Evolutionary conservation across 768 basidiomycete genomes (phyloP).

Genomic region (Multifurca ochricompacta): DNA sequence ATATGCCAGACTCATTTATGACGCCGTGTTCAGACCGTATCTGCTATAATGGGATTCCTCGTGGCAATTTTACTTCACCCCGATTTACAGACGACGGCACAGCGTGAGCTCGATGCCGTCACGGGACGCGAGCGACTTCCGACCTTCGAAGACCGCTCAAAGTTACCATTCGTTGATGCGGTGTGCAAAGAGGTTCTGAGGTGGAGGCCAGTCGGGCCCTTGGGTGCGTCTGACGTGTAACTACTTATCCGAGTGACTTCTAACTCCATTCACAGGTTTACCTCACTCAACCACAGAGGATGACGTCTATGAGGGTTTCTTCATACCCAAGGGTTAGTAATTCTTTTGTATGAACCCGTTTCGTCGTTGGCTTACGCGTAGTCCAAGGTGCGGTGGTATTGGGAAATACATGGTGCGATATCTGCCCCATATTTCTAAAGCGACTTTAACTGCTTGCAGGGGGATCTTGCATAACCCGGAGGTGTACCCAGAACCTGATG

Average conservation of each 20-base stretch:
- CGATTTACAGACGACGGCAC: conserved; percentile 24
- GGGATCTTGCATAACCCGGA: conserved; percentile 21
- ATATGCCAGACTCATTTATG: background rate
- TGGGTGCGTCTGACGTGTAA: conserved; percentile 20
- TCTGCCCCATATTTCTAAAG: background rate
- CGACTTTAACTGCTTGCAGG: conserved; percentile 7
- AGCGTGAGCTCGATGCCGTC: conserved; percentile 26
- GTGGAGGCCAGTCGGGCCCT: conserved; percentile 22
- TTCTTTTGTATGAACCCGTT: background rate
- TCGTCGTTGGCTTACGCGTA: background rate
- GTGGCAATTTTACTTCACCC: conserved; percentile 25
- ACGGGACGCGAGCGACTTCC: conserved; percentile 26
- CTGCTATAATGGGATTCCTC: conserved; percentile 23
- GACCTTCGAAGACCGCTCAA: conserved; percentile 22
- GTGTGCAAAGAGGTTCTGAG: conserved; percentile 24
- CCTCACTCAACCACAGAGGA: conserved; percentile 23
- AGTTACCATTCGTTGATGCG: conserved; percentile 23
- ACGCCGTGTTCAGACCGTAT: conserved; percentile 17
- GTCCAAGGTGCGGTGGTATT: background rate
- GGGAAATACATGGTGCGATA: background rate
- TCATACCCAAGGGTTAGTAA: conserved; percentile 23
- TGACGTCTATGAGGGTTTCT: conserved; percentile 25
- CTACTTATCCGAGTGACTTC: background rate
- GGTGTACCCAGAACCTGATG: conserved; percentile 21
- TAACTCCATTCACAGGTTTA: conserved; percentile 1